Conservation (phyloP, 1,284 basidiomycete genomes). For the Leccinum pseudoinsigne region DNA sequence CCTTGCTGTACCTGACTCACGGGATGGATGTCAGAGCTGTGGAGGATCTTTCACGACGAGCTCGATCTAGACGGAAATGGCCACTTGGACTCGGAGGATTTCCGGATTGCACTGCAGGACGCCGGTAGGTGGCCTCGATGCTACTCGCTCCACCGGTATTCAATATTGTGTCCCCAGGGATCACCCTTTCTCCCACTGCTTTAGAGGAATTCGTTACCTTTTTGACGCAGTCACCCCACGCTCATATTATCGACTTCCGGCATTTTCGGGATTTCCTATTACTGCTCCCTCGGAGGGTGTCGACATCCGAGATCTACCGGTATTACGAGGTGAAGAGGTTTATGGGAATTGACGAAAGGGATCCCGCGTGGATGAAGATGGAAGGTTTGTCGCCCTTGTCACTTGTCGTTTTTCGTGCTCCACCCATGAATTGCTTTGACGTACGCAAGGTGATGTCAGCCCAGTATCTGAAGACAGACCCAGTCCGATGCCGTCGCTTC, state of each 20-base stretch:
- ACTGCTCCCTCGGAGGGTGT: conserved; percentile 79
- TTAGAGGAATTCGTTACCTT: conserved; percentile 81
- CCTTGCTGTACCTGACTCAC: conserved; percentile 17
- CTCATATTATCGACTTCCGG: conserved; percentile 74
- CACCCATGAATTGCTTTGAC: conserved; percentile 27
- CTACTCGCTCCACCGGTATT: conserved; percentile 21
- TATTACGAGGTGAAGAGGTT: conserved; percentile 82
- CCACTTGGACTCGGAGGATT: conserved; percentile 71
- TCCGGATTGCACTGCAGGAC: conserved; percentile 66
- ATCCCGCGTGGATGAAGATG: conserved; percentile 80
- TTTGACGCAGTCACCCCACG: conserved; percentile 67
- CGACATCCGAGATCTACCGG: conserved; percentile 83
- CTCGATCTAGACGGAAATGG: conserved; percentile 88
- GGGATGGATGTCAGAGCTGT: conserved; percentile 61
- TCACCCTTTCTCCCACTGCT: conserved; percentile 64
- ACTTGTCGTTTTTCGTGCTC: conserved; percentile 16
- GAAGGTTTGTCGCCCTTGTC: conserved; percentile 61
- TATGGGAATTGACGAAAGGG: conserved; percentile 74
- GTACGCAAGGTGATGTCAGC: conserved; percentile 65
- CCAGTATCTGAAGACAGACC: conserved; percentile 71
- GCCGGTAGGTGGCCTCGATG: conserved; percentile 55
- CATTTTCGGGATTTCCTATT: conserved; percentile 92
- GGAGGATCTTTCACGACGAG: conserved; percentile 87
- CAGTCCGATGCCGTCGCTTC: conserved; percentile 32
- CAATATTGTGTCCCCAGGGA: conserved; percentile 47